These are phyloP conservation scores for Apophysomyces variabilis DNA, from an alignment of 371 early-diverging fungal species.

Conservation along the genomic window DNA sequence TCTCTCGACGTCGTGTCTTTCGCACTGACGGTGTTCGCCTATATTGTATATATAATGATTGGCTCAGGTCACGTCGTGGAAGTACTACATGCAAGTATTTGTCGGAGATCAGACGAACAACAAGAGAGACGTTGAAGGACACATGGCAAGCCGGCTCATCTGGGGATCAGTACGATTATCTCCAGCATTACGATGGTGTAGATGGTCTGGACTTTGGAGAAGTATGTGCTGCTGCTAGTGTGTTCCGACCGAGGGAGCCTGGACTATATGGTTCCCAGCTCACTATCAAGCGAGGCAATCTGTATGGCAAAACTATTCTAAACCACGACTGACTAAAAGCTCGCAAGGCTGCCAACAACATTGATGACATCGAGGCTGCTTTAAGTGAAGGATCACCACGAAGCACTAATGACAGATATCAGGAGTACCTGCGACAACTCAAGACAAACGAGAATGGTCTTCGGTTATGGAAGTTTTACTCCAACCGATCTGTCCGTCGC, in stretches of 20 bases:
- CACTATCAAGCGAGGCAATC: conserved; percentile 9
- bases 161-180: neutral
- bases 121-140: too few species aligned
- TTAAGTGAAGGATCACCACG: too few species aligned
- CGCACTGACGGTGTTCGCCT: conserved; percentile 9
- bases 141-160: too few species aligned
- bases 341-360: neutral
- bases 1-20: conserved; percentile 1
- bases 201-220: conserved; percentile 9
- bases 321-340: conserved; percentile 10
- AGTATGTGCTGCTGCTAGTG: conserved; percentile 8
- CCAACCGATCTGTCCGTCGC: too few species aligned
- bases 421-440: too few species aligned
- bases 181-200: conserved; percentile 12
- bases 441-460: too few species aligned
- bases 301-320: conserved; percentile 12
- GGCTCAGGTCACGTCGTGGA: too few species aligned
- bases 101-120: too few species aligned
- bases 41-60: neutral
- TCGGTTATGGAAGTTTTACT: too few species aligned
- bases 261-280: conserved; percentile 1
- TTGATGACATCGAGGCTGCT: too few species aligned
- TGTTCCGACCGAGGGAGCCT: conserved; percentile 1
- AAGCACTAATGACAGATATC: too few species aligned
- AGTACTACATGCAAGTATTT: too few species aligned